phyloP scores from a whole-genome alignment of 495 filamentous ascomycete genomes.

The Xylaria curta region DNA sequence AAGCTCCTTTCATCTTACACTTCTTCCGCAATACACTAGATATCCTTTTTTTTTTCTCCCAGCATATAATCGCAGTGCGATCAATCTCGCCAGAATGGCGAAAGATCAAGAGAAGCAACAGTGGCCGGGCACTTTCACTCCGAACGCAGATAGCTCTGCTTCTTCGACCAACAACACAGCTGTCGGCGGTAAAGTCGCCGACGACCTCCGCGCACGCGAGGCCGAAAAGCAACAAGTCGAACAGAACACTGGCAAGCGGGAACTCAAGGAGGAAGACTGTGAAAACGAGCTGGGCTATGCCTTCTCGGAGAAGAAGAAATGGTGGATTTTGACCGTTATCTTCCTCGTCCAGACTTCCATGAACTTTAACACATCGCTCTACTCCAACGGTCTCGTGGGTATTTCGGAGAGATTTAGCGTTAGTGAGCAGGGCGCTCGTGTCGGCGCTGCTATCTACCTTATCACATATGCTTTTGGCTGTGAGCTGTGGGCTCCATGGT shows the following conservation, averaged over 20 bases:
- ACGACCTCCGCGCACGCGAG: neutral
- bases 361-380: conserved; percentile 84
- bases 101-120: conserved; percentile 2
- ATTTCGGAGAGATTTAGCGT: conserved; percentile 69
- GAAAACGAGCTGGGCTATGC: conserved; percentile 70
- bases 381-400: conserved; percentile 67
- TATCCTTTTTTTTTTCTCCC: neutral
- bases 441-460: conserved; percentile 74
- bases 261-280: conserved; percentile 69
- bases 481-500: conserved; percentile 85
- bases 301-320: conserved; percentile 72
- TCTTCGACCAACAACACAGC: conserved; percentile 5
- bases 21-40: neutral
- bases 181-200: neutral
- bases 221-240: conserved; percentile 4
- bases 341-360: conserved; percentile 81
- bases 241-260: conserved; percentile 50
- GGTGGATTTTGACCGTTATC: conserved; percentile 74
- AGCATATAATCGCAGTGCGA: neutral
- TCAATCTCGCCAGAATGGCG: neutral
- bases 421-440: conserved; percentile 68
- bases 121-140: conserved; percentile 3
- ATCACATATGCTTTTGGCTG: conserved; percentile 79
- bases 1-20: neutral
- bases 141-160: conserved; percentile 13